phyloP scores from a whole-genome alignment of 495 filamentous ascomycete species.

The Penicillium cataractarum region DNA sequence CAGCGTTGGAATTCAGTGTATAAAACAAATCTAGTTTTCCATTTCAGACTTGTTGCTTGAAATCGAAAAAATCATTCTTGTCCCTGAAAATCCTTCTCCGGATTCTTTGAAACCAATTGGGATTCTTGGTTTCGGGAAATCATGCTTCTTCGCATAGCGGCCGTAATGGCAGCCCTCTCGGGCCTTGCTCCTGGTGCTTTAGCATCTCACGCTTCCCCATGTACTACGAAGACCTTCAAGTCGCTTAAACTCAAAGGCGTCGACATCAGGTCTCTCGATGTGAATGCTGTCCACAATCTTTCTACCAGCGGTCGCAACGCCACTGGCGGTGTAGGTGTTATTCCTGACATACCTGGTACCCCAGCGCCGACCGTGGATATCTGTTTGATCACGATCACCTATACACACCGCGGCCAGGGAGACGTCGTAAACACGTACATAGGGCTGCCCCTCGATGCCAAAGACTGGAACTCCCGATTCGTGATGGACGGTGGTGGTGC shows the following conservation, averaged over 20 bases:
- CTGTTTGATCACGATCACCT: constrained; percentile 48
- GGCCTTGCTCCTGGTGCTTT: neutral
- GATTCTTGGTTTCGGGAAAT: neutral
- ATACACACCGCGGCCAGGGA: constrained; percentile 47
- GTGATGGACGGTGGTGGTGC: constrained; percentile 51
- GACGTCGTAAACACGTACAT: constrained; percentile 40
- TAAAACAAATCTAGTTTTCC: neutral
- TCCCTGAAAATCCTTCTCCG: neutral
- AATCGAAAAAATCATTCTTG: neutral
- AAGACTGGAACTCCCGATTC: constrained; percentile 46
- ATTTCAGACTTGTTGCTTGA: neutral
- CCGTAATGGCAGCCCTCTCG: neutral
- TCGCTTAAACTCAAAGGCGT: constrained; percentile 3
- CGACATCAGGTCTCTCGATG: constrained; percentile 10
- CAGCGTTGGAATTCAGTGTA: neutral
- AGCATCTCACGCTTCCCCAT: neutral
- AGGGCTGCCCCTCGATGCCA: constrained; percentile 38
- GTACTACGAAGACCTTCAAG: constrained; percentile 1
- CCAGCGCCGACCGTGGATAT: constrained; percentile 16
- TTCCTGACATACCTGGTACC: constrained; percentile 8
- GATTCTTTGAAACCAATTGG: no score
- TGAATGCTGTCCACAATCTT: constrained; percentile 7
- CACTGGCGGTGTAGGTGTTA: constrained; percentile 14
- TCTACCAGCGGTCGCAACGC: constrained; percentile 20
- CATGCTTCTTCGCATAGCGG: neutral